Conservation (phyloP, 257 asterid genomes). For the Catharanthus roseus region DNA sequence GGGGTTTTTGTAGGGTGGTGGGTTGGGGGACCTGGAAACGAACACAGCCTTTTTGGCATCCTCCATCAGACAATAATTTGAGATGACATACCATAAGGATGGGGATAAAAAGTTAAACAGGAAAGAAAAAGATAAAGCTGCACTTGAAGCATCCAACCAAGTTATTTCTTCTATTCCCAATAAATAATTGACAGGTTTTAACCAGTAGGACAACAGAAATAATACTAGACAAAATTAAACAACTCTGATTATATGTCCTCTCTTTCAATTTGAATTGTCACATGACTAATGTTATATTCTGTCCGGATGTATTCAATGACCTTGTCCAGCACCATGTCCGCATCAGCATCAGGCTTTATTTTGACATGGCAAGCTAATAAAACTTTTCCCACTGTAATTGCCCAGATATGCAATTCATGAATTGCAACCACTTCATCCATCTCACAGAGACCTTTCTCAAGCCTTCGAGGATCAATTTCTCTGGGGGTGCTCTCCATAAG, state of each 20-base stretch:
- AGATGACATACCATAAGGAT: not conserved
- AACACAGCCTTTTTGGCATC: no score
- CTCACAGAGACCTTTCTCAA: slow-evolving; percentile 74
- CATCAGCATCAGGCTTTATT: slow-evolving; percentile 64
- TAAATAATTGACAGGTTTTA: not conserved
- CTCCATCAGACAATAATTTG: not conserved
- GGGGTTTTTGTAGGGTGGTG: no score
- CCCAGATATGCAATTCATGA: slow-evolving; percentile 92
- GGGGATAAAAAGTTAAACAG: not conserved
- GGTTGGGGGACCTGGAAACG: no score
- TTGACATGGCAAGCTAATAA: slow-evolving; percentile 77
- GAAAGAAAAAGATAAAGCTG: not conserved
- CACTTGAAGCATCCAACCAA: not conserved
- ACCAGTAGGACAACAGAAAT: not conserved
- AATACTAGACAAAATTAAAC: not conserved
- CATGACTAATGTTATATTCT: slow-evolving; percentile 79
- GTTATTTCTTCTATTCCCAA: not conserved
- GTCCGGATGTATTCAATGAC: slow-evolving; percentile 58
- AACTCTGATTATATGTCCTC: slow-evolving; percentile 20
- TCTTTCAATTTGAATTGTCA: slow-evolving; percentile 80
- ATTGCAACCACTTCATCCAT: slow-evolving; percentile 81
- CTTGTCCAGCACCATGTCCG: slow-evolving; percentile 74
- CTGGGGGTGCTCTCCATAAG: slow-evolving; percentile 93
- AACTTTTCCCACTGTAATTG: slow-evolving; percentile 83
- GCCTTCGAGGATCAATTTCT: slow-evolving; percentile 71